phyloP scores from a whole-genome alignment of 345 rosid genomes.

The Microthlaspi erraticum region DNA sequence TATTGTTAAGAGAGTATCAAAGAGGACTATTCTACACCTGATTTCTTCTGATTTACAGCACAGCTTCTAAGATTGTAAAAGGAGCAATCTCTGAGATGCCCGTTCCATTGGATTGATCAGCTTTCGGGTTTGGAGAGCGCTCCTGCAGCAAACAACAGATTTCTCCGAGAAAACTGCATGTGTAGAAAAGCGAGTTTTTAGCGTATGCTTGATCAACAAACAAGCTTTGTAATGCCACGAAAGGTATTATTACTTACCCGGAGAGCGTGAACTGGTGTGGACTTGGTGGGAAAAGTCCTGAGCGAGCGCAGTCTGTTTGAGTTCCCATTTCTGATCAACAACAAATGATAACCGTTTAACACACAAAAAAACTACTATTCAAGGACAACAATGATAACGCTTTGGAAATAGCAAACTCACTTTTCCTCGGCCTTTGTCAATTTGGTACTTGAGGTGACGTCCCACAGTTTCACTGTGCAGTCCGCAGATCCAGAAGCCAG shows the following conservation, averaged over 20 bases:
- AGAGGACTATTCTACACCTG: slow-evolving; percentile 30
- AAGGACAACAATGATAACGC: background rate
- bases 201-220: slow-evolving; percentile 14
- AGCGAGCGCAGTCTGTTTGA: slow-evolving; percentile 73
- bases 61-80: slow-evolving; percentile 17
- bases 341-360: slow-evolving; percentile 19
- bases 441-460: slow-evolving; percentile 74
- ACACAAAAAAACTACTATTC: slow-evolving; percentile 6
- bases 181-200: slow-evolving; percentile 1
- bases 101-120: slow-evolving; percentile 31
- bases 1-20: slow-evolving; percentile 15
- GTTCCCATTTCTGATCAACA: slow-evolving; percentile 66
- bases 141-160: slow-evolving; percentile 87
- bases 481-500: slow-evolving; percentile 99
- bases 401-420: slow-evolving; percentile 46
- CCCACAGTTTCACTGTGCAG: slow-evolving; percentile 93
- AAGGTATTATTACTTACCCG: slow-evolving; percentile 52
- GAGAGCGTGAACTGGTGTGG: slow-evolving; percentile 74
- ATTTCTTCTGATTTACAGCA: slow-evolving; percentile 28
- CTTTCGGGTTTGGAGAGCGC: slow-evolving; percentile 59
- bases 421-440: slow-evolving; percentile 68
- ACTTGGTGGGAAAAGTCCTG: slow-evolving; percentile 85
- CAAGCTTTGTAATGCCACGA: background rate
- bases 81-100: background rate
- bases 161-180: slow-evolving; percentile 83